Evolutionary conservation across 352 stramenopile genomes (phyloP).

Genomic region (Phytopythium montanum): DNA sequence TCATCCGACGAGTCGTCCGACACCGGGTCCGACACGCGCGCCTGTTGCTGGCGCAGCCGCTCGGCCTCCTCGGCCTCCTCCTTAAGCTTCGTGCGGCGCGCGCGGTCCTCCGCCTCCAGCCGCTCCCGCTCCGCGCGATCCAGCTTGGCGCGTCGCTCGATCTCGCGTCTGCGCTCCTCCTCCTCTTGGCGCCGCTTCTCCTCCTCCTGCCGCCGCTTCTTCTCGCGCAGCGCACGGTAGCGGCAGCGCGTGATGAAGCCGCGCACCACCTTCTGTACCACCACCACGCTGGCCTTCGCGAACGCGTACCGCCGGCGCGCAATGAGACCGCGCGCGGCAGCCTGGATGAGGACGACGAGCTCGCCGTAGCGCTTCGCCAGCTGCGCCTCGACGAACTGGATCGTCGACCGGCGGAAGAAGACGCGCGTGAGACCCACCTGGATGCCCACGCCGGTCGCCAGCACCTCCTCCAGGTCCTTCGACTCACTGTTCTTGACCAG

Average conservation of each 20-base stretch:
- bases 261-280: slow-evolving; percentile 59
- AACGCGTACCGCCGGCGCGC: slow-evolving; percentile 39
- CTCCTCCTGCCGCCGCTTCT: slow-evolving; percentile 42
- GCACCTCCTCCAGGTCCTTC: slow-evolving; percentile 38
- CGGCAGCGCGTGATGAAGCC: slow-evolving; percentile 57
- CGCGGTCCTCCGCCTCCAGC: slow-evolving; percentile 14
- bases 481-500: slow-evolving; percentile 20
- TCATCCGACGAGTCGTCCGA: slow-evolving; percentile 75
- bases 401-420: slow-evolving; percentile 81
- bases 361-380: slow-evolving; percentile 83
- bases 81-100: slow-evolving; percentile 26
- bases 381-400: slow-evolving; percentile 85
- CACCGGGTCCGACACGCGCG: slow-evolving; percentile 59
- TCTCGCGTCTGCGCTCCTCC: slow-evolving; percentile 7
- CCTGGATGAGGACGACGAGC: slow-evolving; percentile 84
- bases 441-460: slow-evolving; percentile 46
- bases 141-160: slow-evolving; percentile 14
- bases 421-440: slow-evolving; percentile 79
- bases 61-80: slow-evolving; percentile 43
- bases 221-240: slow-evolving; percentile 50
- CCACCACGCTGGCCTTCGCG: slow-evolving; percentile 37
- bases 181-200: slow-evolving; percentile 38
- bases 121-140: slow-evolving; percentile 19
- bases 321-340: slow-evolving; percentile 59
- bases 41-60: slow-evolving; percentile 27